Evolutionary conservation across 2,329 filamentous ascomycete genomes (phyloP), one percentile per base, ranked within the genome.

Genomic region (Amylocarpus encephaloides): DNA sequence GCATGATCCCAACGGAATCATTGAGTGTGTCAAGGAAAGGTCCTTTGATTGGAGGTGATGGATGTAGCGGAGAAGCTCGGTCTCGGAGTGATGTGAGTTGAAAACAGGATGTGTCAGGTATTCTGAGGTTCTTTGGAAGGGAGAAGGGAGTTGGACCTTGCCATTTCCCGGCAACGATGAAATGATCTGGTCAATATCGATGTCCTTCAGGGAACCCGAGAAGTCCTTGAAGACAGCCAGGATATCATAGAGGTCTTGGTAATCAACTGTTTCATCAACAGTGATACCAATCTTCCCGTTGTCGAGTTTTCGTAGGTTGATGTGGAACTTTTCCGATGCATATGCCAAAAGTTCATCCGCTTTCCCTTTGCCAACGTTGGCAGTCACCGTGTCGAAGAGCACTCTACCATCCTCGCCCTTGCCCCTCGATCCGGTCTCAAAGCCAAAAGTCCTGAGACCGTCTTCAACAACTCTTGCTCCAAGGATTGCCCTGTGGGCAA

Each of bases 1-100:
- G 75, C 92, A 97, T 1, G 92, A 96, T 16, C 92, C 92, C 1
- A 97, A 79, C 2, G 92, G 90, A 54, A 97, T 97, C 92, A 97
- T 97, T 13, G 91, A 96, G 71, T 97, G 92, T 2, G 91, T 88
- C 5, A 96, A 77, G 1, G 92, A 96, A 12, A 97, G 73, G 66
- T 97, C 92, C 73, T 95, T 96, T 45, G 90, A 95, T 67, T 95
- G 86, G 5, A 97, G 76, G 66, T 95, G 88, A 66, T 92, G 78
- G 62, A 97, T 95, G 71, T 97, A 97, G 39, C 92, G 85, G 45
- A 97, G 75, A 61, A 97, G 79, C 69, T 96, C 89, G 0, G 92
- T 96, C 71, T 97, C 92, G 2, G 90, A 95, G 70, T 95, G 92
- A 67, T 97, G 83, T 1, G 83, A 84, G 74, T 96, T 96, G 79